Conservation (phyloP, 495 filamentous ascomycete species). For the Trichoderma virens region DNA sequence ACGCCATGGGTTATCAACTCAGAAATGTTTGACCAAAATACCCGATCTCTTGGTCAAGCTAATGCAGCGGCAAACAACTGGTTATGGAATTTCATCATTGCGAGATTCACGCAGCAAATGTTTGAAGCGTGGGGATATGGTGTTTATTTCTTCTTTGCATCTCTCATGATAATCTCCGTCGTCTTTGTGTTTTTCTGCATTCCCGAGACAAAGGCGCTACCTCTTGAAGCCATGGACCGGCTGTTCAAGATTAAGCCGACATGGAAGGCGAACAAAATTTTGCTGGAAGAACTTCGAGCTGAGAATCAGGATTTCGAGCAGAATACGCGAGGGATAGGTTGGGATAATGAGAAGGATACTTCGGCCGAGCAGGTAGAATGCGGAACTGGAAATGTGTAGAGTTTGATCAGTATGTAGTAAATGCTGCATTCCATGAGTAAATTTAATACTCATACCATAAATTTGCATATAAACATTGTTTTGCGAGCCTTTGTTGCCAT, state of each 20-base stretch:
- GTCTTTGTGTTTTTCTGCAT: slow-evolving; percentile 51
- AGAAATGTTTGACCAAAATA: slow-evolving; percentile 56
- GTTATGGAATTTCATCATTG: slow-evolving; percentile 71
- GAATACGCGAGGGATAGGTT: slow-evolving; percentile 31
- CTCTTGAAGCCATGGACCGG: slow-evolving; percentile 47
- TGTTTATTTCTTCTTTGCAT: slow-evolving; percentile 74
- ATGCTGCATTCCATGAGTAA: no score
- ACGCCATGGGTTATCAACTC: slow-evolving; percentile 61
- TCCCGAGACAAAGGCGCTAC: slow-evolving; percentile 45
- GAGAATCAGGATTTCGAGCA: slow-evolving; percentile 46
- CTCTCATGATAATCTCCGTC: slow-evolving; percentile 58
- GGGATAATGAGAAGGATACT: slow-evolving; percentile 12
- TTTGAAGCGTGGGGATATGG: slow-evolving; percentile 62
- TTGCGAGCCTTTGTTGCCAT: no score
- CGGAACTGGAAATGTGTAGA: not conserved
- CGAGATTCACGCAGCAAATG: slow-evolving; percentile 69
- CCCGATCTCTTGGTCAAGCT: slow-evolving; percentile 59
- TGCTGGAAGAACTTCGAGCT: slow-evolving; percentile 42
- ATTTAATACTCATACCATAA: no score
- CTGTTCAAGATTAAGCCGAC: slow-evolving; percentile 52
- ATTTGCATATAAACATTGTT: no score
- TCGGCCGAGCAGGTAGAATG: slow-evolving; percentile 14
- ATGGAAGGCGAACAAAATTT: slow-evolving; percentile 41
- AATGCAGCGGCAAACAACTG: slow-evolving; percentile 63
- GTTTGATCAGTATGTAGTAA: no score